These are phyloP conservation scores for cucumber (Cucumis sativus) DNA, from an alignment of 306 rosid genomes.

Conservation along the genomic window DNA sequence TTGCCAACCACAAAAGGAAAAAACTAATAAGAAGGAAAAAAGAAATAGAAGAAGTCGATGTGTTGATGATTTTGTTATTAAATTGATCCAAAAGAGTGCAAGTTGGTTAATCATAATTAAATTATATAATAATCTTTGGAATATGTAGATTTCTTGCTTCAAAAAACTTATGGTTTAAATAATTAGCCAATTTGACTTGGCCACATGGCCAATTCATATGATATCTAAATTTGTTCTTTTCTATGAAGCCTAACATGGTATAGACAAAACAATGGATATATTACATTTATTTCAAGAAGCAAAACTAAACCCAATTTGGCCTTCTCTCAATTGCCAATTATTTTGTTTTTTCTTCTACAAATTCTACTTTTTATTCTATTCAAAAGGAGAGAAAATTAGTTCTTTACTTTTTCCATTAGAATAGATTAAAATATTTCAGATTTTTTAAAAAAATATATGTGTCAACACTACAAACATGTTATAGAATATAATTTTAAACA, in stretches of 20 bases:
- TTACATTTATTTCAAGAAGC: not conserved
- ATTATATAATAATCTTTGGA: not conserved
- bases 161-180: not conserved
- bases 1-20: not conserved
- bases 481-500: not conserved
- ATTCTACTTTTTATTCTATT: not conserved
- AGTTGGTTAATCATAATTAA: not conserved
- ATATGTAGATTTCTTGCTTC: not conserved
- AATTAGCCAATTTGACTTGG: not conserved
- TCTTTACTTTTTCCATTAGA: not conserved
- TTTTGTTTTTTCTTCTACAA: not conserved
- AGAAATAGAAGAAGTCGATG: not conserved
- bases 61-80: not conserved
- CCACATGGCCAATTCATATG: slow-evolving; percentile 3
- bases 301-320: not conserved
- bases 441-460: not conserved
- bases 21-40: not conserved
- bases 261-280: not conserved
- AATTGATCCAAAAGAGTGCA: not conserved
- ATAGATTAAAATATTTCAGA: not conserved
- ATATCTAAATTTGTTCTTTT: not conserved
- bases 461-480: not conserved
- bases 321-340: not conserved
- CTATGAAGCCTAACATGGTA: not conserved
- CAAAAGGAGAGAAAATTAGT: not conserved